Percentiles rank a stretch among this genome's conserved stretches.
phyloP scores from a whole-genome alignment of 306 rosid species.

The Prosopis cineraria region DNA sequence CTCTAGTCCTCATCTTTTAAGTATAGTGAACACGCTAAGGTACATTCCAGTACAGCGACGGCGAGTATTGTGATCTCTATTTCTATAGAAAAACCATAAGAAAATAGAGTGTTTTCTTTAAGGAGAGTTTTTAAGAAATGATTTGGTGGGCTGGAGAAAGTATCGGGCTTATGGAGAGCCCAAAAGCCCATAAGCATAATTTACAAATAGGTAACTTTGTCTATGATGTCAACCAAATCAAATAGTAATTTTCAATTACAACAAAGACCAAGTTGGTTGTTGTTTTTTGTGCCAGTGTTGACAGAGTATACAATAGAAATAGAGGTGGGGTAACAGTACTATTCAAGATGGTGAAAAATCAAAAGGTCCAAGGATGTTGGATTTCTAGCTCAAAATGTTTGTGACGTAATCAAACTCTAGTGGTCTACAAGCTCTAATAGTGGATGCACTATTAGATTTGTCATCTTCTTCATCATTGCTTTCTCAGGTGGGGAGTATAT shows the following conservation, averaged over 20 bases:
- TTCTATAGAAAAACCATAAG: too few species aligned
- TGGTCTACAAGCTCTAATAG: conserved; percentile 35
- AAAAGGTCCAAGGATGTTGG: conserved; percentile 51
- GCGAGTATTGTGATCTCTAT: too few species aligned
- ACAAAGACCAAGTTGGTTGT: conserved; percentile 33
- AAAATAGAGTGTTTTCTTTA: too few species aligned
- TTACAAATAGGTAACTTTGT: too few species aligned
- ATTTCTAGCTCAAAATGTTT: conserved; percentile 37
- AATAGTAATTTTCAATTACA: conserved; percentile 62
- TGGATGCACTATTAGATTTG: conserved; percentile 39
- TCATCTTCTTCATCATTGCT: conserved; percentile 29
- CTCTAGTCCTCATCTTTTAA: too few species aligned
- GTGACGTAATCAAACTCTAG: conserved; percentile 55
- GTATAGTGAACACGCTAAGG: too few species aligned
- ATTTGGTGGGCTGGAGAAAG: too few species aligned
- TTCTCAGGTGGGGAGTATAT: conserved; percentile 44
- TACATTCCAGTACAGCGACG: too few species aligned
- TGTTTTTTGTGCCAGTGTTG: not conserved
- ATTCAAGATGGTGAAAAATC: conserved; percentile 58
- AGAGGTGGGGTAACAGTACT: not conserved
- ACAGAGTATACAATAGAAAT: not conserved
- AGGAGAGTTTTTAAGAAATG: too few species aligned
- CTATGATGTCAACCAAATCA: conserved; percentile 64
- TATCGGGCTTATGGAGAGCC: too few species aligned
- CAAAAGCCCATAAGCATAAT: too few species aligned